Conservation (phyloP, 805 yeast species). For the Ogataea trehalophila region DNA sequence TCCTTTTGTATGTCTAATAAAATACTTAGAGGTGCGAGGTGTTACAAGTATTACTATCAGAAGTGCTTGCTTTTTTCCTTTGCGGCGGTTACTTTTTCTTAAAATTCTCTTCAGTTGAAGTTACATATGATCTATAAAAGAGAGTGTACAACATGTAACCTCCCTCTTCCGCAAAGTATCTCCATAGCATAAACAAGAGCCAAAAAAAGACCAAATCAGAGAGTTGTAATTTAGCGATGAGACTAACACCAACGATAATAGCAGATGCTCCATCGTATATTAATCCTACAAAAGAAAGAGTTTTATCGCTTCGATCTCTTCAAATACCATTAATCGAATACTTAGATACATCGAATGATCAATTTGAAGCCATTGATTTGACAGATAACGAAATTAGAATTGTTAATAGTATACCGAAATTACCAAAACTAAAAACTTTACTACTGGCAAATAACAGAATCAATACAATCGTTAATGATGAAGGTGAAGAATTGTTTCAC, state of each 20-base stretch:
- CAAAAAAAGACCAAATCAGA: no score
- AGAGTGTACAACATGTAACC: no score
- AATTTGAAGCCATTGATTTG: slow-evolving; percentile 58
- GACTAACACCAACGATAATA: slow-evolving; percentile 47
- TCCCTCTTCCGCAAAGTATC: no score
- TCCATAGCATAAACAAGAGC: no score
- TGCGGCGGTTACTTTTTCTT: no score
- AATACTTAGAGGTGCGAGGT: no score
- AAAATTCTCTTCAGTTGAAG: no score
- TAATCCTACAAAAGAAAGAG: slow-evolving; percentile 41
- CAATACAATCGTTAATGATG: slow-evolving; percentile 23
- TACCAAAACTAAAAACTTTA: slow-evolving; percentile 43
- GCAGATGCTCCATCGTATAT: slow-evolving; percentile 46
- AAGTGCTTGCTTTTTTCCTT: no score
- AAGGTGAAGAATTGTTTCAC: slow-evolving; percentile 28
- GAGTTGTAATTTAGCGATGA: slow-evolving; percentile 34
- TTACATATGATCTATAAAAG: no score
- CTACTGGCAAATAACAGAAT: slow-evolving; percentile 64
- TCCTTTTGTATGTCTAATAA: no score
- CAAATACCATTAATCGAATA: slow-evolving; percentile 41
- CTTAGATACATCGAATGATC: slow-evolving; percentile 36
- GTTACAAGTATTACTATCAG: no score
- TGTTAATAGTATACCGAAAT: slow-evolving; percentile 45
- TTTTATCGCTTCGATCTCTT: slow-evolving; percentile 37
- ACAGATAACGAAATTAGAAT: slow-evolving; percentile 67